phyloP scores from a whole-genome alignment of 2,329 filamentous ascomycete species.

The Fusarium torreyae region DNA sequence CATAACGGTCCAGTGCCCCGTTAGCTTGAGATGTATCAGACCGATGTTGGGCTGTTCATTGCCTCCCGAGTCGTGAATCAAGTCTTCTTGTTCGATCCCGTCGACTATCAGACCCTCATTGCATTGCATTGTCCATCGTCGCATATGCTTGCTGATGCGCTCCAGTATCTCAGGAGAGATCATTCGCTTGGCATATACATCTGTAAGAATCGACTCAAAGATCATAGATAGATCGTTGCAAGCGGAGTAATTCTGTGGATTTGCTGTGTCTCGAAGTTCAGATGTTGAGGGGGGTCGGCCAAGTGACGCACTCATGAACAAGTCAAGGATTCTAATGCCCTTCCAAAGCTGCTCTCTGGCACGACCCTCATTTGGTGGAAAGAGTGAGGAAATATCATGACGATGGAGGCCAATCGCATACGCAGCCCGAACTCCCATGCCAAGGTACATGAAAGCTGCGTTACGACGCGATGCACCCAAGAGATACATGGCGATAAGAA shows the following conservation, averaged over 20 bases:
- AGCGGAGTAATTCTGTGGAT: slow-evolving; percentile 45
- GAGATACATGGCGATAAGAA: slow-evolving; percentile 57
- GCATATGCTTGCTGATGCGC: slow-evolving; percentile 45
- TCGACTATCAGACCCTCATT: slow-evolving; percentile 36
- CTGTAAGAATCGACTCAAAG: slow-evolving; percentile 55
- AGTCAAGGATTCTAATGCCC: slow-evolving; percentile 52
- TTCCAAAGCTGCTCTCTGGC: slow-evolving; percentile 54
- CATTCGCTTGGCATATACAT: slow-evolving; percentile 55
- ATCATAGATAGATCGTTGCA: slow-evolving; percentile 56
- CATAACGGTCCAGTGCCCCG: slow-evolving; percentile 59
- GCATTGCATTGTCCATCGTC: slow-evolving; percentile 46
- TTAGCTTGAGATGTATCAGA: slow-evolving; percentile 54
- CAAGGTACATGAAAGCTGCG: slow-evolving; percentile 58
- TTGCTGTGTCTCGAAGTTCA: slow-evolving; percentile 49
- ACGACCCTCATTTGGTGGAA: slow-evolving; percentile 45
- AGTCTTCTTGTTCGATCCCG: slow-evolving; percentile 43
- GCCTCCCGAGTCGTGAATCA: slow-evolving; percentile 35
- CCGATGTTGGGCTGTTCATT: slow-evolving; percentile 45
- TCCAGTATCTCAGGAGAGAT: slow-evolving; percentile 50
- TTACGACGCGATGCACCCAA: slow-evolving; percentile 55
- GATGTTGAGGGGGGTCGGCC: slow-evolving; percentile 54
- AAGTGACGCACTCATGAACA: slow-evolving; percentile 54
- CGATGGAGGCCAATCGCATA: slow-evolving; percentile 54
- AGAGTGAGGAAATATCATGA: slow-evolving; percentile 50
- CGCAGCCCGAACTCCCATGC: slow-evolving; percentile 57